These are phyloP conservation scores for Cryptococcus sp. DNA, from an alignment of 1,284 basidiomycete genomes.

Conservation along the genomic window DNA sequence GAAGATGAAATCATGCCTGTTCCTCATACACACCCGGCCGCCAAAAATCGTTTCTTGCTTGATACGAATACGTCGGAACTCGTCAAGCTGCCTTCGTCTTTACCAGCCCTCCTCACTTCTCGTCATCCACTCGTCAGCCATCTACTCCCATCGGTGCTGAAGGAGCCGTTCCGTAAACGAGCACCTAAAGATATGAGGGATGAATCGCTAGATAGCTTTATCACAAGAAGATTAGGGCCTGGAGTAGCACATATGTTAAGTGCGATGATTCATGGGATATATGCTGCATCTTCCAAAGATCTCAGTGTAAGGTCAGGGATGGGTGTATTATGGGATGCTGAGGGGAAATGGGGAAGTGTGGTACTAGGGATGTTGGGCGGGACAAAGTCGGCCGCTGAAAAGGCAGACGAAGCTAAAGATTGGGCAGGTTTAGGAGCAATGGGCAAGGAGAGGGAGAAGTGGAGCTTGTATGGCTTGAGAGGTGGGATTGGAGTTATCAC, in stretches of 20 bases:
- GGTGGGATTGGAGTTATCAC: constrained; percentile 73
- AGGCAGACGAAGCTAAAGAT: constrained; percentile 47
- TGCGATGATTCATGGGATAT: constrained; percentile 87
- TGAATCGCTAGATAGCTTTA: constrained; percentile 76
- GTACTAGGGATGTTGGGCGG: constrained; percentile 61
- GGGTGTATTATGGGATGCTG: constrained; percentile 65
- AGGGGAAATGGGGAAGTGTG: constrained; percentile 63
- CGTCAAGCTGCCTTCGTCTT: constrained; percentile 39
- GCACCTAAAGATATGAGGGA: constrained; percentile 51
- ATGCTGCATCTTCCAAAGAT: constrained; percentile 73
- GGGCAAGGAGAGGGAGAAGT: constrained; percentile 28
- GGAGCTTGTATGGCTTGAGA: constrained; percentile 39
- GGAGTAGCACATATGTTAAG: constrained; percentile 70
- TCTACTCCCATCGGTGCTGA: constrained; percentile 56
- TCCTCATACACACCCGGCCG: constrained; percentile 35
- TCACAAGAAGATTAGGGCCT: constrained; percentile 69
- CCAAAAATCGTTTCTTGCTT: constrained; percentile 41
- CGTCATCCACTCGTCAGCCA: constrained; percentile 53
- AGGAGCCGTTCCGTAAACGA: constrained; percentile 59
- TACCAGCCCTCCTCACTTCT: constrained; percentile 50
- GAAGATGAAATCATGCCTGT: constrained; percentile 32
- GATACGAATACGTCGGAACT: constrained; percentile 14
- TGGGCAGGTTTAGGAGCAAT: constrained; percentile 54
- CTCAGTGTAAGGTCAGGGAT: constrained; percentile 76
- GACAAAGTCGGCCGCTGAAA: constrained; percentile 17